Base-by-base conservation (phyloP, 441 rosid genomes). In the Euphorbia celastroides region DNA sequence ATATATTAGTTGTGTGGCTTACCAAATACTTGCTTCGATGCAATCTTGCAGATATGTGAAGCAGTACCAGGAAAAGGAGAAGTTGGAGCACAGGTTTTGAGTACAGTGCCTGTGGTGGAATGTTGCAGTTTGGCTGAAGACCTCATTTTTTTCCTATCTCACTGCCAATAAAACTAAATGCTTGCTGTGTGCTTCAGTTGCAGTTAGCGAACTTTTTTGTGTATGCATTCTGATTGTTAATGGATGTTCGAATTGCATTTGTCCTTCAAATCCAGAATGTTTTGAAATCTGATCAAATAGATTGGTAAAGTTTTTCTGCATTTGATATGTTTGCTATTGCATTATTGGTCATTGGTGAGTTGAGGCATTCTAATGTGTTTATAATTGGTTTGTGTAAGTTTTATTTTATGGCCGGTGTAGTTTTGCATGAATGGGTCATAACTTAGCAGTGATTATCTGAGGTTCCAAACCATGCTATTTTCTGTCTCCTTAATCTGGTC, bases 41-140 rank as follows among this genome's bases (percentile, higher is more conserved):
- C 38, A 75, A 28, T 51, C 56, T 23, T 80, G 77, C 83, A 93
- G 98, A 73, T 90, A 91, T 74, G 99, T 84, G 68, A 86, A 89
- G 69, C 32, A 78, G 41, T 91, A 62, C 81, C 10, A 82, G 85
- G 97, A 91, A 71, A 85, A 86, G 71, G 99, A 93, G 87, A 93
- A 93, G 82, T 32, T 88, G 76, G 84, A 74, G 46, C 96, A 93
- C 77, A 85, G 96, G 79, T 89, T 79, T 78, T 93, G 82, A 91
- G 74, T 34, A 16, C 41, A 51, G 26, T 51, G 19, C 12, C 26
- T 20, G 20, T 50, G 34, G 38, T 66, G n/a, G 5, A 65, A 52
- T 28, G 73, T 57, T 41, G 60, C 22, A 7, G 44, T 65, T 58
- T 57, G 51, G 55, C 44, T 57, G 27, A 41, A 36, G 22, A 51